Conservation (phyloP, 495 filamentous ascomycete genomes). For the Penicillium maclennaniae region DNA sequence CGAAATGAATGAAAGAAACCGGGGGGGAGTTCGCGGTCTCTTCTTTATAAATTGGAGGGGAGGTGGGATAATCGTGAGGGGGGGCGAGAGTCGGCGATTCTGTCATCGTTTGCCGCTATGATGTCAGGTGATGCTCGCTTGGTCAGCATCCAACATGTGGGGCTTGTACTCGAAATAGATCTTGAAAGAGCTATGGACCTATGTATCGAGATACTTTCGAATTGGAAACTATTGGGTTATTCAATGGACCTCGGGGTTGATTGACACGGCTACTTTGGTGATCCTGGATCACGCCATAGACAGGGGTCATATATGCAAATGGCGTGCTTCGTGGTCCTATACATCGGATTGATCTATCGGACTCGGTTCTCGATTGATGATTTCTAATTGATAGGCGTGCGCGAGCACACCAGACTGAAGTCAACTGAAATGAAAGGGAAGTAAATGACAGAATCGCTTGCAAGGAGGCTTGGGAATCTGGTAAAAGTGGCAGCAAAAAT, state of each 20-base stretch:
- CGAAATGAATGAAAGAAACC: conserved; percentile 16
- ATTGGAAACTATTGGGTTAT: background rate
- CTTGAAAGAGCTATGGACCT: too few species aligned
- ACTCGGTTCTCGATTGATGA: background rate
- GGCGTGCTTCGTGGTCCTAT: background rate
- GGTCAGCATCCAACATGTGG: background rate
- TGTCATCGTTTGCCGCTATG: conserved; percentile 18
- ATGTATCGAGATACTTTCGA: background rate
- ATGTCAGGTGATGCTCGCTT: conserved; percentile 30
- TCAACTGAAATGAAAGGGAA: conserved; percentile 1
- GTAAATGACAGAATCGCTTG: conserved; percentile 19
- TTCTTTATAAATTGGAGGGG: conserved; percentile 11
- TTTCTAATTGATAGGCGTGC: background rate
- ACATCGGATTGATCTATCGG: background rate
- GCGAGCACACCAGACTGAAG: conserved; percentile 10
- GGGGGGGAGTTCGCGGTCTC: conserved; percentile 8
- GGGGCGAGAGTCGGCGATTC: conserved; percentile 5
- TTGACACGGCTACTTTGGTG: background rate
- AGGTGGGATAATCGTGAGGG: background rate
- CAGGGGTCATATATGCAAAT: background rate
- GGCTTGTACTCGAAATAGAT: too few species aligned
- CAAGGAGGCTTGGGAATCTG: conserved; percentile 35
- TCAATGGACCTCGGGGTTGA: background rate
- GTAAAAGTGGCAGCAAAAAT: conserved; percentile 26
- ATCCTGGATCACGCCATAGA: background rate